phyloP scores from a whole-genome alignment of 1,284 basidiomycete species.

The Exsudoporus floridanus region DNA sequence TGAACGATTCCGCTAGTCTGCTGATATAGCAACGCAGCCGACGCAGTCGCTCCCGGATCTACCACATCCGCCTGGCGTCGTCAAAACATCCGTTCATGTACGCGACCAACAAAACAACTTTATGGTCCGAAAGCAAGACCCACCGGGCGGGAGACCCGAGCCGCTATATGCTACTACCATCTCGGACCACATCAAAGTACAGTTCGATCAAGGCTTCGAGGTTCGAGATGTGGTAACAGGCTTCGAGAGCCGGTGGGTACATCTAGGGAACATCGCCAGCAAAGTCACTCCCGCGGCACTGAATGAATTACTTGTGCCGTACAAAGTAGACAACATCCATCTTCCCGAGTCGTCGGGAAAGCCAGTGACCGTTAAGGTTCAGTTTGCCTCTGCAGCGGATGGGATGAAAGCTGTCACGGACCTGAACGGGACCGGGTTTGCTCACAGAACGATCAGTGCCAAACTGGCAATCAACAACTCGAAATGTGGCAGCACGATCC shows the following conservation, averaged over 20 bases:
- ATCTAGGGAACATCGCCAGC: constrained; percentile 36
- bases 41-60: background rate
- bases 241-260: constrained; percentile 46
- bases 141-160: constrained; percentile 11
- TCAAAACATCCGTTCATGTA: background rate
- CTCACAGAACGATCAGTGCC: constrained; percentile 38
- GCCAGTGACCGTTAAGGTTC: constrained; percentile 40
- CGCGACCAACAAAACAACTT: background rate
- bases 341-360: constrained; percentile 29
- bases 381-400: constrained; percentile 45
- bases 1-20: constrained; percentile 4
- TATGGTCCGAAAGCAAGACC: background rate
- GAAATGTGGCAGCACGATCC: constrained; percentile 11
- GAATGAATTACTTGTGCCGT: constrained; percentile 30
- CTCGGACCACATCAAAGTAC: constrained; percentile 36
- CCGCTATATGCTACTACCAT: constrained; percentile 22
- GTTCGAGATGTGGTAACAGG: constrained; percentile 40
- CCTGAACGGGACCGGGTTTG: constrained; percentile 46
- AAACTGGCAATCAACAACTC: constrained; percentile 35
- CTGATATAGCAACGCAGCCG: background rate
- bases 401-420: constrained; percentile 49
- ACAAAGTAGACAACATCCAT: constrained; percentile 43
- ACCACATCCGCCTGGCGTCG: background rate
- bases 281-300: constrained; percentile 13
- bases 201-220: constrained; percentile 41